Evolutionary conservation across 1,284 basidiomycete genomes (phyloP), one percentile per base, ranked within the genome.

Genomic region (Cryptococcus sp.): DNA sequence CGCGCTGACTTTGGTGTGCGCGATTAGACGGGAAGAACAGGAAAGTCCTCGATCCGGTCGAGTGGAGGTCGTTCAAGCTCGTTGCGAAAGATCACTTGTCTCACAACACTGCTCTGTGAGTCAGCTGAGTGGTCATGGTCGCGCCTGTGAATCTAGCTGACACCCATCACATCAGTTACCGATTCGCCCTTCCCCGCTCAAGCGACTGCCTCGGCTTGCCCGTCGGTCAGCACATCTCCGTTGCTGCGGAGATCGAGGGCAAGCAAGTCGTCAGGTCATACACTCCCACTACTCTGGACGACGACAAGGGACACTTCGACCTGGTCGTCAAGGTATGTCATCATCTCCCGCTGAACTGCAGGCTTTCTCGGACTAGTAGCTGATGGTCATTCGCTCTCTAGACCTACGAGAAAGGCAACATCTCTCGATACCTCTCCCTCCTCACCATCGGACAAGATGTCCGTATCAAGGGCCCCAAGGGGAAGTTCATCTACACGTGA

Each of bases 381-480:
- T 41, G 19, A 51, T 25, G 23, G 48, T 47, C 19, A 53, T 17
- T 46, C 20, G 52, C 17, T 20, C 25, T 38, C 38, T 69, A 94
- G 93, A 85, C 93, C 6, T 99, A 99, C 77, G 92, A 95, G 73
- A 88, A 92, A 76, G 96, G 96, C 60, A 98, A 97, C 81, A 90
- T 99, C 74, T 98, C 95, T 20, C 86, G 88, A 64, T 85, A 90
- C 80, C 83, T 96, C 71, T 86, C 84, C 47, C 81, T 85, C 54
- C 84, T 93, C 77, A 91, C 89, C 70, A 83, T 95, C 64, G 92
- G 93, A 56, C 87, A 95, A 78, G 87, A 83, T 46, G 83, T 97
- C 68, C 86, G 87, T 67, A 85, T 98, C 82, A 96, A 93, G 80
- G 95, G 95, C 2, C 95, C 95, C 68, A 96, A 92, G 81, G 95